Percentiles rank a stretch among this genome's conserved stretches.
phyloP scores from a whole-genome alignment of 139 green algal species.

The Chloropicon primus region DNA sequence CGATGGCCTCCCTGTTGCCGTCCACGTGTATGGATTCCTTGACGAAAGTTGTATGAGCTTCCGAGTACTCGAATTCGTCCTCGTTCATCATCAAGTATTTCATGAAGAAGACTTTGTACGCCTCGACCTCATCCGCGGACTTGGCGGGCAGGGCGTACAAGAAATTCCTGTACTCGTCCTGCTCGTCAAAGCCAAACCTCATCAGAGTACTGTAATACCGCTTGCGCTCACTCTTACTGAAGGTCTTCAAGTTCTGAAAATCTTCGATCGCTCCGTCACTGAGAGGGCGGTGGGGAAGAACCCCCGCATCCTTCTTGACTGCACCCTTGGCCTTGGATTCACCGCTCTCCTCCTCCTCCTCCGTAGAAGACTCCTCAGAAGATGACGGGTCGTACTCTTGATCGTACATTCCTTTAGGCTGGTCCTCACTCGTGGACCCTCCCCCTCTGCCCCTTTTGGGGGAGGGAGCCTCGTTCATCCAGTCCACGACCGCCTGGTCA shows the following conservation, averaged over 20 bases:
- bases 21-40: conserved; percentile 22
- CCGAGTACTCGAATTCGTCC: too few species aligned
- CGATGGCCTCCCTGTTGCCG: conserved; percentile 4
- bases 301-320: too few species aligned
- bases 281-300: too few species aligned
- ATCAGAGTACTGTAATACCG: conserved; percentile 7
- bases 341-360: conserved; percentile 16
- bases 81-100: conserved; percentile 19
- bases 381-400: not conserved
- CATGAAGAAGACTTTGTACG: conserved; percentile 16
- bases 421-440: not conserved
- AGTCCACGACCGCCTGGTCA: not conserved
- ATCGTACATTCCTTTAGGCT: not conserved
- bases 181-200: conserved; percentile 23
- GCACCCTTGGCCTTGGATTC: conserved; percentile 11
- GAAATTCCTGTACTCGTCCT: too few species aligned
- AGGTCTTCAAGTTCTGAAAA: not conserved
- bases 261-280: too few species aligned
- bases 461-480: not conserved
- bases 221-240: not conserved
- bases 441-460: too few species aligned
- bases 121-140: not conserved
- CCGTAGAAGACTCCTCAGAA: conserved; percentile 2
- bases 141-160: not conserved
- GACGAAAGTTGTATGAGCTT: too few species aligned